Base-by-base conservation (phyloP, 2,329 filamentous ascomycete species). In the Pseudocercospora cruenta region DNA sequence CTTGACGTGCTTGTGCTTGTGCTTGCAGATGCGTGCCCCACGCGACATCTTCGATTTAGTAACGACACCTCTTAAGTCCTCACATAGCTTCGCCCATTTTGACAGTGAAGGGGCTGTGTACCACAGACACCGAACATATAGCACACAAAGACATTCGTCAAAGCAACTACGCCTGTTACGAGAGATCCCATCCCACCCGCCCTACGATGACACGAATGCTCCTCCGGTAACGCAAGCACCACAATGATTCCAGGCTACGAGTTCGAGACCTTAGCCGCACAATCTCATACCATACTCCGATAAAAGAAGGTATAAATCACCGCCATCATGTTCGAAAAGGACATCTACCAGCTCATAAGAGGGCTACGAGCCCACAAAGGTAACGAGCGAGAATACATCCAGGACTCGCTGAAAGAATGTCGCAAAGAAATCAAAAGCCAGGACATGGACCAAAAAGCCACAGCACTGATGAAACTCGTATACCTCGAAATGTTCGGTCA, bases 401-500 rank as follows among this genome's bases (percentile, higher is more conserved):
- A 96, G 77, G 90, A 92, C 79, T 93, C 90, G 76, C 83, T 98
- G 77, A 94, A 93, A 83, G 95, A 99, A 91, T 99, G 95, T 80
- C 92, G 94, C 74, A 85, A 89, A 76, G 95, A 99, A 80, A 93
- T 98, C 78, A 91, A 90, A 78, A 91, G 91, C 72, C 91, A 94
- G 81, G 95, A 99, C 80, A 95, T 97, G 91, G 94, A 98, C 82
- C 87, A 97, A 80, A 99, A 99, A 84, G 94, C 95, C 21, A 98
- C 93, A 36, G 95, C 95, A 54, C 86, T 99, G 62, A 84, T 99
- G 76, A 99, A 99, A 83, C 87, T 99, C 73, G 90, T 97, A 61
- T 99, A 99, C 79, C 88, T 99, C 71, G 95, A 99, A 79, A 99
- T 99, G 95, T 94, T 98, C 73, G 95, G 95, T 14, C 92, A 98